Evolutionary conservation across 2,329 filamentous ascomycete species (phyloP).

Genomic region (Zasmidium cellare): DNA sequence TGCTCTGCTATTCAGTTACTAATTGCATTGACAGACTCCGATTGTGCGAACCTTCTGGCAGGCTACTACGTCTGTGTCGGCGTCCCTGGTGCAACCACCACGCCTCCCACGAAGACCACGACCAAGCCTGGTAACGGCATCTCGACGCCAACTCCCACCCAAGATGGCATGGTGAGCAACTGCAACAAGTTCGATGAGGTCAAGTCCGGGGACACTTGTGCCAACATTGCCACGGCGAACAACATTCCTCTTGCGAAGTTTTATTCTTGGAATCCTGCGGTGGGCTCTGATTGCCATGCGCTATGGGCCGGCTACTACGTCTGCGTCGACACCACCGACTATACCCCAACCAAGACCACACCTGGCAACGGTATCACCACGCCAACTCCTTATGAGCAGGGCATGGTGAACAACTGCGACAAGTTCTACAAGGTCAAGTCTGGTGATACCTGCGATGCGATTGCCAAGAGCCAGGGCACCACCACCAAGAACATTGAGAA

Average conservation of each 20-base stretch:
- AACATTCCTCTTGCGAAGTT: constrained; percentile 8
- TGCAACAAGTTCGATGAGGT: constrained; percentile 9
- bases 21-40: background rate
- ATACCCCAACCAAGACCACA: background rate
- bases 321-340: constrained; percentile 3
- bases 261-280: constrained; percentile 13
- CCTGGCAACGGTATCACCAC: constrained; percentile 5
- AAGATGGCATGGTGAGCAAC: constrained; percentile 7
- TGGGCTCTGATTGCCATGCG: constrained; percentile 5
- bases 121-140: constrained; percentile 1
- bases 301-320: constrained; percentile 9
- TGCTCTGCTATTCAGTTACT: too few species aligned
- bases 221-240: constrained; percentile 1
- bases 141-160: constrained; percentile 4
- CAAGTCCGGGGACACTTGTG: constrained; percentile 6
- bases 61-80: constrained; percentile 11
- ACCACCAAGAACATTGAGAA: background rate
- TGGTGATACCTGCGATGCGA: constrained; percentile 3
- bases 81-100: background rate
- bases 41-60: background rate
- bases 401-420: constrained; percentile 9
- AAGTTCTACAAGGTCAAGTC: constrained; percentile 7
- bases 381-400: constrained; percentile 4
- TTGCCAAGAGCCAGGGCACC: background rate
- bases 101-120: background rate